phyloP scores from a whole-genome alignment of 2,329 filamentous ascomycete species.

The Pyricularia sp. region DNA sequence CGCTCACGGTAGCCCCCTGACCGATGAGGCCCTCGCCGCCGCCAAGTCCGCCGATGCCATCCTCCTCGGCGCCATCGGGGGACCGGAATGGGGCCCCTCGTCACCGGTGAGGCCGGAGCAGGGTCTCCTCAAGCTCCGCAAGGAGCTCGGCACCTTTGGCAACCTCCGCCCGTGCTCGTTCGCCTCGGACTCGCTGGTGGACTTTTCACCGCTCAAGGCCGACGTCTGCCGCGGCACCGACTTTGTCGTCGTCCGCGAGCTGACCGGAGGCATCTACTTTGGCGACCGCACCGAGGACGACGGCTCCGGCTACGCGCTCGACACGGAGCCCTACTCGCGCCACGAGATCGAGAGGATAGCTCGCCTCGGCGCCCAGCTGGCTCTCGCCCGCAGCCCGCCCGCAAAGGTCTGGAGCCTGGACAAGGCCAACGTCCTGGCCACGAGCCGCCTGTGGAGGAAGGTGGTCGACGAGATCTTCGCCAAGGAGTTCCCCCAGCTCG shows the following conservation, averaged over 20 bases:
- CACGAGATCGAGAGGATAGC: constrained; percentile 83
- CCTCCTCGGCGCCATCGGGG: constrained; percentile 86
- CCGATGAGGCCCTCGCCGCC: constrained; percentile 66
- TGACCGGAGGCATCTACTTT: constrained; percentile 94
- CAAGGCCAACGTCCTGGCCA: constrained; percentile 86
- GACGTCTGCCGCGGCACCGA: constrained; percentile 79
- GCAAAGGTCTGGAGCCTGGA: constrained; percentile 79
- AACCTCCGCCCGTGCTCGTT: constrained; percentile 97
- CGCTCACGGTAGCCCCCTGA: constrained; percentile 66
- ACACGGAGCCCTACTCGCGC: constrained; percentile 80
- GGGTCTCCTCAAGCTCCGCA: constrained; percentile 82
- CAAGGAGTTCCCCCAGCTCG: constrained; percentile 80
- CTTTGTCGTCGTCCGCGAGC: constrained; percentile 85
- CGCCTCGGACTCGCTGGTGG: constrained; percentile 75
- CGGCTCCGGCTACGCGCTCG: constrained; percentile 64
- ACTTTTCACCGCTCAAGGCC: constrained; percentile 78
- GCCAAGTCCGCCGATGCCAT: constrained; percentile 79
- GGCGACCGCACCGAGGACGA: constrained; percentile 77
- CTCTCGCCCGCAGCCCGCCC: constrained; percentile 66
- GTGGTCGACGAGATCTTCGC: constrained; percentile 76
- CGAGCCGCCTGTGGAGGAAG: constrained; percentile 80
- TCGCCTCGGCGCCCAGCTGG: constrained; percentile 71
- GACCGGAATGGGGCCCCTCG: constrained; percentile 93
- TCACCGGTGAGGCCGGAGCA: constrained; percentile 76
- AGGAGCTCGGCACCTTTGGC: constrained; percentile 87